Conservation (phyloP, 2,329 filamentous ascomycete species). For the Macrophomina tecta region DNA sequence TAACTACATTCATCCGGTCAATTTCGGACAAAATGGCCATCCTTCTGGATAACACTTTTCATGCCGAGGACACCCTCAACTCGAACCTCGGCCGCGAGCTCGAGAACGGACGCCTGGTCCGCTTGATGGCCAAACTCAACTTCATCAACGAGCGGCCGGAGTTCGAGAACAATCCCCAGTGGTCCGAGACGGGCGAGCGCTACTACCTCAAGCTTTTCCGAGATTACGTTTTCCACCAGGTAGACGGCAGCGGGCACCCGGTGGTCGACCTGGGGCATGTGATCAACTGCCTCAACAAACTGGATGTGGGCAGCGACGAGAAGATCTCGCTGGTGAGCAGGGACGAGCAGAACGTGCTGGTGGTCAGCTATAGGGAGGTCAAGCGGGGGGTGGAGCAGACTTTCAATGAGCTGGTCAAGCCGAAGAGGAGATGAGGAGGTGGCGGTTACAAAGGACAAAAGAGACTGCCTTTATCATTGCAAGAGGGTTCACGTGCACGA, state of each 20-base stretch:
- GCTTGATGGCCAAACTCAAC: slow-evolving; percentile 82
- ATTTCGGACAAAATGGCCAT: slow-evolving; percentile 79
- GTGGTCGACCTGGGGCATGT: slow-evolving; percentile 89
- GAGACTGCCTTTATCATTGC: not conserved
- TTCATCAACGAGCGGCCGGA: slow-evolving; percentile 90
- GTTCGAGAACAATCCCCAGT: slow-evolving; percentile 73
- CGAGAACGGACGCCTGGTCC: slow-evolving; percentile 85
- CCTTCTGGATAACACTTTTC: slow-evolving; percentile 78
- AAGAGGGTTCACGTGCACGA: no score
- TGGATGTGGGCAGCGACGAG: slow-evolving; percentile 89
- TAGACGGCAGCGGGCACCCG: slow-evolving; percentile 82
- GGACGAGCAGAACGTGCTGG: slow-evolving; percentile 86
- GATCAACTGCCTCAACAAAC: slow-evolving; percentile 83
- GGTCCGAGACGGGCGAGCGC: slow-evolving; percentile 91
- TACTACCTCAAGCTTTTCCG: slow-evolving; percentile 95
- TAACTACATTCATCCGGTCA: slow-evolving; percentile 78
- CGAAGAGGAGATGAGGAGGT: slow-evolving; percentile 25
- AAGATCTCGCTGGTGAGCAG: slow-evolving; percentile 83
- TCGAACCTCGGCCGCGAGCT: slow-evolving; percentile 78
- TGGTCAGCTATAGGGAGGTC: slow-evolving; percentile 89
- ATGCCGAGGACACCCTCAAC: slow-evolving; percentile 75
- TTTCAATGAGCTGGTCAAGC: slow-evolving; percentile 63
- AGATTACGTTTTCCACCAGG: slow-evolving; percentile 97
- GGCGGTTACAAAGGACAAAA: not conserved
- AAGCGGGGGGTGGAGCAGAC: slow-evolving; percentile 68